Conservation (phyloP, 2,329 filamentous ascomycete genomes). For the Biscogniauxia marginata region DNA sequence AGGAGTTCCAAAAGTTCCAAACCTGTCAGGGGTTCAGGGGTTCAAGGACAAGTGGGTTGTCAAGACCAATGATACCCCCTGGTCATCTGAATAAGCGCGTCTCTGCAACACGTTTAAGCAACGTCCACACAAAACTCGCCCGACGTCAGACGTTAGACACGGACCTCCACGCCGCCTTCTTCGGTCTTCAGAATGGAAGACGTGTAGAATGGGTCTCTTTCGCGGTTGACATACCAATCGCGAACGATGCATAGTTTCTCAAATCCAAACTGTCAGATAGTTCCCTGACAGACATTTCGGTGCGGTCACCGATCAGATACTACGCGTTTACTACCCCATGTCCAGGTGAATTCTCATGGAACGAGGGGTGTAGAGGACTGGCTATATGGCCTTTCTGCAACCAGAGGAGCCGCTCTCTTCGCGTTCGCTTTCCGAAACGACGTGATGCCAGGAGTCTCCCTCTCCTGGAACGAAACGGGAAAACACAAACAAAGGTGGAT, state of each 20-base stretch:
- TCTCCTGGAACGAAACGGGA: conserved; percentile 21
- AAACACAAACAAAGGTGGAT: conserved; percentile 20
- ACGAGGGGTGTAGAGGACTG: conserved; percentile 5
- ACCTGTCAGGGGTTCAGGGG: conserved; percentile 21
- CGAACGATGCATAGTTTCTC: not conserved
- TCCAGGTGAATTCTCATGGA: conserved; percentile 5
- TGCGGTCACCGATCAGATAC: not conserved
- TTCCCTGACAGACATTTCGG: too few relatives aligned
- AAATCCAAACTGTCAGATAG: too few relatives aligned
- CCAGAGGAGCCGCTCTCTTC: conserved; percentile 12
- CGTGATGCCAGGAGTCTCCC: conserved; percentile 16
- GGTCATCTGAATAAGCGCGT: conserved; percentile 31
- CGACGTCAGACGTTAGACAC: conserved; percentile 41
- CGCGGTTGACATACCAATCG: not conserved
- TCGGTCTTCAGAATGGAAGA: not conserved
- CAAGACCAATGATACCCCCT: conserved; percentile 30
- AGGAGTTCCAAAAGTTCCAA: conserved; percentile 27
- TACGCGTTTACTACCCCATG: not conserved
- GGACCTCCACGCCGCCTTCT: conserved; percentile 23
- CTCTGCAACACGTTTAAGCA: conserved; percentile 41
- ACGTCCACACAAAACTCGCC: conserved; percentile 36
- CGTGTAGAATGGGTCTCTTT: not conserved
- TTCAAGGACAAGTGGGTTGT: conserved; percentile 5
- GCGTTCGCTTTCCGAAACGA: conserved; percentile 14
- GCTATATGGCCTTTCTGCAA: conserved; percentile 16